Conservation (phyloP, 345 rosid genomes). For the Acer saccharum region DNA sequence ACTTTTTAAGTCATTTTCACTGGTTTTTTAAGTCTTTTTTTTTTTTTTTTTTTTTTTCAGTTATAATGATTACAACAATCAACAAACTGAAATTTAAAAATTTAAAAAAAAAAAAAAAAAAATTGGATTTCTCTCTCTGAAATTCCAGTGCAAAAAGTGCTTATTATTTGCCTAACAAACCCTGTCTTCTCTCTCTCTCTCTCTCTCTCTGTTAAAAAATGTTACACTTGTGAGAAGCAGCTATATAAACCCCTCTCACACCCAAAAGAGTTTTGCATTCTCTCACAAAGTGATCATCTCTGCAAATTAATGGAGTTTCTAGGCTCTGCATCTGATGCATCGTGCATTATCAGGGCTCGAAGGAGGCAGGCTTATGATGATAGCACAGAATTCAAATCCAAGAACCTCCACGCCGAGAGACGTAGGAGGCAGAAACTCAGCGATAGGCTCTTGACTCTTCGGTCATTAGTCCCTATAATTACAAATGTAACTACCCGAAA, state of each 20-base stretch:
- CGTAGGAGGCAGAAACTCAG: slow-evolving; percentile 77
- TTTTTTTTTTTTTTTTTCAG: too few relatives aligned
- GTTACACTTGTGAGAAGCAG: slow-evolving; percentile 33
- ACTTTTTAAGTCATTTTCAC: neutral
- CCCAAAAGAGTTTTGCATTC: neutral
- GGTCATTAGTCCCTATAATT: slow-evolving; percentile 83
- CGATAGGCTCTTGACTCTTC: slow-evolving; percentile 62
- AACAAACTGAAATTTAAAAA: too few relatives aligned
- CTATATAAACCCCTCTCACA: slow-evolving; percentile 13
- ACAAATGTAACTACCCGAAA: slow-evolving; percentile 54
- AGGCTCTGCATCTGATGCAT: slow-evolving; percentile 25
- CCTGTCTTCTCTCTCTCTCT: slow-evolving; percentile 20
- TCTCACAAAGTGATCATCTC: neutral
- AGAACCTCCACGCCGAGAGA: slow-evolving; percentile 83
- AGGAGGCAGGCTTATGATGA: slow-evolving; percentile 33
- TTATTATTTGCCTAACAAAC: slow-evolving; percentile 20
- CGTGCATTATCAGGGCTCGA: slow-evolving; percentile 20
- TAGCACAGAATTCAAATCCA: slow-evolving; percentile 46
- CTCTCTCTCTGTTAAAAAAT: slow-evolving; percentile 11
- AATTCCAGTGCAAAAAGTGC: neutral
- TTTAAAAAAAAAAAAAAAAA: neutral
- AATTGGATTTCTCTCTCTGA: neutral
- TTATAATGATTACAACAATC: neutral
- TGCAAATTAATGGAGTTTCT: slow-evolving; percentile 33
- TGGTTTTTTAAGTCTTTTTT: neutral